phyloP scores from a whole-genome alignment of 768 basidiomycete genomes.

The Mycena crocata region DNA sequence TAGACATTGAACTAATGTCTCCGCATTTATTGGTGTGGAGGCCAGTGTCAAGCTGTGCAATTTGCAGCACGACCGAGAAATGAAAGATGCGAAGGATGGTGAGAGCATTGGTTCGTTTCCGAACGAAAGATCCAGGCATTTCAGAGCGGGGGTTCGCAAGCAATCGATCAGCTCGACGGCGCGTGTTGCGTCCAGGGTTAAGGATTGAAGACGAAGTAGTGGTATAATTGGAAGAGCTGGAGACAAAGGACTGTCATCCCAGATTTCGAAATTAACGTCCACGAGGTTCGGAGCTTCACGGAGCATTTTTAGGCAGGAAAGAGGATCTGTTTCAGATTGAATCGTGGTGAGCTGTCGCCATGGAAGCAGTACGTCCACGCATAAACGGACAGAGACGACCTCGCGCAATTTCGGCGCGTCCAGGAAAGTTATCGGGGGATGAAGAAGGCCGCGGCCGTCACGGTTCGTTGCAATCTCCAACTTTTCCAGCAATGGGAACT shows the following conservation, averaged over 20 bases:
- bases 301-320: not conserved
- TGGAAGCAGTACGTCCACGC: not conserved
- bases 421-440: not conserved
- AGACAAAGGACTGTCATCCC: not conserved
- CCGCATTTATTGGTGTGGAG: too few species aligned
- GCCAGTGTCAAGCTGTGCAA: too few species aligned
- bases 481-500: not conserved
- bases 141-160: conserved; percentile 7
- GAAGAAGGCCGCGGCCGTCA: too few species aligned
- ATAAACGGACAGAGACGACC: not conserved
- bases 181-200: not conserved
- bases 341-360: not conserved
- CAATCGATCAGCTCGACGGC: not conserved
- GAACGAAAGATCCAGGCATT: too few species aligned
- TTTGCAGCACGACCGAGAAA: too few species aligned
- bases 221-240: not conserved
- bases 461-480: not conserved
- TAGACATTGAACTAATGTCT: not conserved
- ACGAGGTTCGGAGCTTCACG: not conserved
- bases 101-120: too few species aligned
- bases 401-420: conserved; percentile 11
- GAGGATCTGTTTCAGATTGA: not conserved
- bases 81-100: too few species aligned
- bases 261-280: not conserved
- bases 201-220: not conserved